These are phyloP conservation scores for Chrysanthemum lavandulifolium DNA, from an alignment of 129 eudicot species.

Conservation along the genomic window DNA sequence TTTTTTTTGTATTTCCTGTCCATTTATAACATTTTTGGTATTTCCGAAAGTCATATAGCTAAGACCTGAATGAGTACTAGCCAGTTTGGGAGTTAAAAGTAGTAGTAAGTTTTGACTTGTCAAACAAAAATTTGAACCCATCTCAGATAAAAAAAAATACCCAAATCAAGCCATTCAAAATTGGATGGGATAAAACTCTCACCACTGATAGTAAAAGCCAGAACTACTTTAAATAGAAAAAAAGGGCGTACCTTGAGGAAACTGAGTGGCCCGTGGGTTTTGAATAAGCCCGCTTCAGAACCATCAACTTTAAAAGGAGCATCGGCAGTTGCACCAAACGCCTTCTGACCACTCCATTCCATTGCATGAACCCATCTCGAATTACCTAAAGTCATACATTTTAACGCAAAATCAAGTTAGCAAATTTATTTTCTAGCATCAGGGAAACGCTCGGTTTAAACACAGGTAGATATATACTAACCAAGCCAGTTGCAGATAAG, in stretches of 20 bases:
- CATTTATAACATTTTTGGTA: too few species aligned
- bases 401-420: not conserved
- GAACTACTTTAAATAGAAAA: not conserved
- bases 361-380: conserved; percentile 97
- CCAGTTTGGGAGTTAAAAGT: too few species aligned
- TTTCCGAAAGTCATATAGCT: too few species aligned
- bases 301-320: conserved; percentile 71
- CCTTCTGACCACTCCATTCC: conserved; percentile 94
- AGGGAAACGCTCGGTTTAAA: not conserved
- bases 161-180: too few species aligned
- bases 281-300: conserved; percentile 77
- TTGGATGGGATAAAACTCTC: too few species aligned
- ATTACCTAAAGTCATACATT: conserved; percentile 49
- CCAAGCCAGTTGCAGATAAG: conserved; percentile 99
- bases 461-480: conserved; percentile 25
- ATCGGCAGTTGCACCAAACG: conserved; percentile 65
- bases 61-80: too few species aligned
- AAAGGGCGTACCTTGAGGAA: conserved; percentile 68
- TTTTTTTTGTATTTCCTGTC: too few species aligned
- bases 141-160: too few species aligned
- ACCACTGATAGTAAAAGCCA: not conserved
- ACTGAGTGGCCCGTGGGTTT: conserved; percentile 74
- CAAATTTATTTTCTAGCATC: not conserved
- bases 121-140: too few species aligned
- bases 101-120: too few species aligned